Percentiles rank a stretch among this genome's conserved stretches.
These are phyloP conservation scores for Dunaliella primolecta DNA, from an alignment of 139 green algal genomes.

Conservation along the genomic window DNA sequence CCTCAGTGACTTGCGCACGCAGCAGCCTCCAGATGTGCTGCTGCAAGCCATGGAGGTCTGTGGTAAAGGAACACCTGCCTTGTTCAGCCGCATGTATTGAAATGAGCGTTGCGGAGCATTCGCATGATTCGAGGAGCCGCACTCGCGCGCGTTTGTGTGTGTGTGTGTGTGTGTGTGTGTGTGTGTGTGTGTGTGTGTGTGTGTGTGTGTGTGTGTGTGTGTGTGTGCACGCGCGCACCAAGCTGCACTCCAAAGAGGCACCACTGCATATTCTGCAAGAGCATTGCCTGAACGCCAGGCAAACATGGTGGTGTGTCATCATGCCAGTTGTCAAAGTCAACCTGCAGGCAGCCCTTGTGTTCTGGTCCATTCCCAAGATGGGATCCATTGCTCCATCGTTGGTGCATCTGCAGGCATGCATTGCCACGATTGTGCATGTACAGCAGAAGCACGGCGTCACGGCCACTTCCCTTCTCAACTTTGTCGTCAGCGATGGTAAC, in stretches of 20 bases:
- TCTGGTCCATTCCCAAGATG: no score
- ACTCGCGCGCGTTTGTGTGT: neutral
- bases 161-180: neutral
- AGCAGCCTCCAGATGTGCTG: conserved; percentile 70
- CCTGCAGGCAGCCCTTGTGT: no score
- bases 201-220: conserved; percentile 6
- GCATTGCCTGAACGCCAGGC: no score
- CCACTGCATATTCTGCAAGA: no score
- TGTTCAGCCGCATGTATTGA: no score
- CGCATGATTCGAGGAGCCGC: neutral
- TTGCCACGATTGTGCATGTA: conserved; percentile 46
- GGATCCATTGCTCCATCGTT: no score
- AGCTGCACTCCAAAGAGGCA: no score
- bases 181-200: conserved; percentile 4
- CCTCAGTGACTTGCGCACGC: conserved; percentile 38
- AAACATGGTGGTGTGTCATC: no score
- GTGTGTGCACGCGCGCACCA: neutral
- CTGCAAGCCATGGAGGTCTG: conserved; percentile 77
- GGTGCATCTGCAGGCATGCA: conserved; percentile 50
- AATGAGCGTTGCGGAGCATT: no score
- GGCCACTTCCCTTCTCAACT: conserved; percentile 86
- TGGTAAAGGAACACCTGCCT: no score
- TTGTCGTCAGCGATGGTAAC: conserved; percentile 81
- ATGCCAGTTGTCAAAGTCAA: no score
- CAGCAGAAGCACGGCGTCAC: conserved; percentile 54